Evolutionary conservation across 129 eudicot genomes (phyloP).

Genomic region (Chrysanthemum seticuspe): DNA sequence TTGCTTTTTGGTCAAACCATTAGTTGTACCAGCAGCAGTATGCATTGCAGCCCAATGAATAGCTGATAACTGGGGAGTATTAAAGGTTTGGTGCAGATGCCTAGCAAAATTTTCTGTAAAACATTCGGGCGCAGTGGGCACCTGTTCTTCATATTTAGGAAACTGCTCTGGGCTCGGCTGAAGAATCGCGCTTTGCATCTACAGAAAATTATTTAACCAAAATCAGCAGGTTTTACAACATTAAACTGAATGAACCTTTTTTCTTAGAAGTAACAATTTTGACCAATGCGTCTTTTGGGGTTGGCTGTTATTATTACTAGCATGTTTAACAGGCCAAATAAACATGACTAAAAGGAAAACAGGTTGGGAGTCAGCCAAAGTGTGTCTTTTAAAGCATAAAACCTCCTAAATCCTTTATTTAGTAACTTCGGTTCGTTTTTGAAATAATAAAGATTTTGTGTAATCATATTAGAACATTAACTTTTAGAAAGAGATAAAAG

Average conservation of each 20-base stretch:
- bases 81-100: slow-evolving; percentile 64
- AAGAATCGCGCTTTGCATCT: slow-evolving; percentile 99
- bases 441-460: too few relatives aligned
- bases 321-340: too few relatives aligned
- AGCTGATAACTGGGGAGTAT: slow-evolving; percentile 85
- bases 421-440: too few relatives aligned
- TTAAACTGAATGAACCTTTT: not conserved
- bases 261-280: not conserved
- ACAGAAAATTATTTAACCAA: slow-evolving; percentile 9
- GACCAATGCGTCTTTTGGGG: not conserved
- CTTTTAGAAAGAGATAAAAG: too few relatives aligned
- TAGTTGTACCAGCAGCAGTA: slow-evolving; percentile 94
- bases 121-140: slow-evolving; percentile 91
- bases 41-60: slow-evolving; percentile 99
- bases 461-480: too few relatives aligned
- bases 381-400: too few relatives aligned
- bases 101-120: slow-evolving; percentile 86
- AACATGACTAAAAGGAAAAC: too few relatives aligned
- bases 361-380: too few relatives aligned
- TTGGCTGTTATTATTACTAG: too few relatives aligned
- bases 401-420: too few relatives aligned
- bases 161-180: slow-evolving; percentile 91
- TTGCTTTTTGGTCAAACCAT: slow-evolving; percentile 60
- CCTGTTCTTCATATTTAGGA: slow-evolving; percentile 88
- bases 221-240: slow-evolving; percentile 19